Conservation (phyloP, 176 grass and related monocot species). For the Musa beccarii region DNA sequence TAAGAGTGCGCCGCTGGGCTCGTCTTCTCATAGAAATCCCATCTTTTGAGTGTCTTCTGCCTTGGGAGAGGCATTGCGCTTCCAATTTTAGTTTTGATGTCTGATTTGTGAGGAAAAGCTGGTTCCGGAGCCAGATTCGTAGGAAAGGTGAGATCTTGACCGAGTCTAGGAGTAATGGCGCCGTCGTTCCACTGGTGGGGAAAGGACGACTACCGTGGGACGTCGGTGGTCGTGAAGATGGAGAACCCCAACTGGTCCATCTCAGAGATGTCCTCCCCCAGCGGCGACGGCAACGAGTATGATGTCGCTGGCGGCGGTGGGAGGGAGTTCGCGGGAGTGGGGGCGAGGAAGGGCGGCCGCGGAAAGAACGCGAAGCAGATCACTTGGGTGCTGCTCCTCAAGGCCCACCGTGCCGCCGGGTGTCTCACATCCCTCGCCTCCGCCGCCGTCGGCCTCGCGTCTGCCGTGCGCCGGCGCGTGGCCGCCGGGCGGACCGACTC, state of each 20-base stretch:
- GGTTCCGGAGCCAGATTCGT: not conserved
- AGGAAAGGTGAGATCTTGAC: not conserved
- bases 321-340: slow-evolving; percentile 3
- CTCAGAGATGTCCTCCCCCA: slow-evolving; percentile 34
- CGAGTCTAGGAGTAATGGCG: slow-evolving; percentile 24
- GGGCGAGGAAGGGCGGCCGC: slow-evolving; percentile 29
- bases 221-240: slow-evolving; percentile 67
- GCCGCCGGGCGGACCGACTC: slow-evolving; percentile 41
- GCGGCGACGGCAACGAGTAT: not conserved
- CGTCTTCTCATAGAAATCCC: not conserved
- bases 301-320: not conserved
- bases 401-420: slow-evolving; percentile 55
- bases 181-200: slow-evolving; percentile 34
- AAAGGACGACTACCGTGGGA: slow-evolving; percentile 29
- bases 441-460: slow-evolving; percentile 35
- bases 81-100: not conserved
- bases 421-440: slow-evolving; percentile 45
- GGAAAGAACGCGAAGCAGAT: slow-evolving; percentile 77
- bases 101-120: not conserved
- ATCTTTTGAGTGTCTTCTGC: not conserved
- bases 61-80: not conserved
- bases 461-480: slow-evolving; percentile 42
- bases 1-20: not conserved
- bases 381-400: slow-evolving; percentile 78
- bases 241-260: slow-evolving; percentile 83